Evolutionary conservation across 2,329 filamentous ascomycete genomes (phyloP).

Genomic region (Neurospora sp.): DNA sequence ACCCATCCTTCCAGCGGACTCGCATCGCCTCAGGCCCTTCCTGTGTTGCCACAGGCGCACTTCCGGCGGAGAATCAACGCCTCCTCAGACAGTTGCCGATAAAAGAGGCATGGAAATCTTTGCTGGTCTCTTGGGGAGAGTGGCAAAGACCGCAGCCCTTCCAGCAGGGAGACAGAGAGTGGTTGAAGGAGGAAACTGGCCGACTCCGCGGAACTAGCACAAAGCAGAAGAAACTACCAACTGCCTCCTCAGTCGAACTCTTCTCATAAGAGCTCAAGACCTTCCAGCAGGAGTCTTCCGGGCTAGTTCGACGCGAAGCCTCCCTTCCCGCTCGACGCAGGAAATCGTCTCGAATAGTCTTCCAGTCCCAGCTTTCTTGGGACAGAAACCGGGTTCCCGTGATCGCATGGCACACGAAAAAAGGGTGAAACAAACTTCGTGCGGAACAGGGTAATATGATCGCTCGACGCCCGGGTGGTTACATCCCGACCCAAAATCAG

Average conservation of each 20-base stretch:
- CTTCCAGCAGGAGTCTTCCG: slow-evolving; percentile 12
- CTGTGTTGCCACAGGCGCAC: slow-evolving; percentile 2
- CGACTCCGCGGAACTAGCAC: neutral
- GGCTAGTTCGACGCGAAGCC: slow-evolving; percentile 1
- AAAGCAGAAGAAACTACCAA: slow-evolving; percentile 4
- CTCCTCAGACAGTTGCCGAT: slow-evolving; percentile 4
- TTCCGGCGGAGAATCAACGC: slow-evolving; percentile 19
- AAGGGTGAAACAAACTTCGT: neutral
- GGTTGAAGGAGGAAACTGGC: slow-evolving; percentile 6
- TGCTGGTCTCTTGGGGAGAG: neutral
- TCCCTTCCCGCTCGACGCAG: slow-evolving; percentile 3
- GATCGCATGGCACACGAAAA: neutral
- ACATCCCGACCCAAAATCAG: slow-evolving; percentile 3
- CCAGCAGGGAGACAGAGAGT: slow-evolving; percentile 9
- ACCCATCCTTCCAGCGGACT: slow-evolving; percentile 13
- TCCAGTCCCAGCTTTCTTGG: neutral
- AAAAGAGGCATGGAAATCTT: neutral
- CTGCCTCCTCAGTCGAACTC: slow-evolving; percentile 10
- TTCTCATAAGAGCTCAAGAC: slow-evolving; percentile 5
- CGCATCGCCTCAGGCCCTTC: slow-evolving; percentile 14
- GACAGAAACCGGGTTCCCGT: neutral
- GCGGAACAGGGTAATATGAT: slow-evolving; percentile 3
- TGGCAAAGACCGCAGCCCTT: slow-evolving; percentile 2
- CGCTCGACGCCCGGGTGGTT: slow-evolving; percentile 8
- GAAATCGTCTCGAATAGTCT: neutral